Evolutionary conservation across 306 rosid species (phyloP), one percentile per base, ranked within the genome.

Genomic region (Senna tora): DNA sequence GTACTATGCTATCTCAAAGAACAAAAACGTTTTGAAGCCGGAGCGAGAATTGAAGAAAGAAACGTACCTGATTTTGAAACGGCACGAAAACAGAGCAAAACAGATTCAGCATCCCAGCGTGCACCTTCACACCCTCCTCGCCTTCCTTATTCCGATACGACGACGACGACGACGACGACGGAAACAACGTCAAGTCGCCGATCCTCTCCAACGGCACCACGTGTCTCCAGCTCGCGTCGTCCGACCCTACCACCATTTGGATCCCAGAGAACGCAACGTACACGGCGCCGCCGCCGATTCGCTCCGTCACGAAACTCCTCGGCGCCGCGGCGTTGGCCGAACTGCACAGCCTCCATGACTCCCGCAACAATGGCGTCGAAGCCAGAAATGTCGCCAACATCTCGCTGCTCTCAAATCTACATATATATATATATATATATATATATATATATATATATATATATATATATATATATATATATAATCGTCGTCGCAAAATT

Each of bases 321-420:
- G 77, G 61, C 2, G 84, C 47, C 5, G 71, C 3, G 65, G 77
- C 16, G 81, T 82, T 84, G 61, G 82, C 86, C 13, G 42, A 0
- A 69, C 58, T 36, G 94, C 97, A 89, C 22, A 89, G 73, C 67
- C 80, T 71, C 97, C 97, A 91, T 4, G 97, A 85, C 64, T 89
- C 89, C 16, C 67, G 53, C 45, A 91, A 71, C 82, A 91, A 65
- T 0, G 91, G 93, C 36, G 88, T 89, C 1, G 96, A 89, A 4
- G 85, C 81, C 79, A 91, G 61, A n/a, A 87, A 72, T 46, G 82
- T 71, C 0, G 96, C 90, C 56, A 84, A 55, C 77, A 73, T 74
- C 78, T 89, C 91, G 71, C 96, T 89, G 42, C 80, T 77, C 75
- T 91, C 96, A 68, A 89, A 88, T 75, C 92, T 88, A 73, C 16